A percentile compares a stretch with the other conserved stretches of the same genome.
phyloP scores from a whole-genome alignment of 1,139 yeast genomes.

The Yamadazyma pseudoaaseri region DNA sequence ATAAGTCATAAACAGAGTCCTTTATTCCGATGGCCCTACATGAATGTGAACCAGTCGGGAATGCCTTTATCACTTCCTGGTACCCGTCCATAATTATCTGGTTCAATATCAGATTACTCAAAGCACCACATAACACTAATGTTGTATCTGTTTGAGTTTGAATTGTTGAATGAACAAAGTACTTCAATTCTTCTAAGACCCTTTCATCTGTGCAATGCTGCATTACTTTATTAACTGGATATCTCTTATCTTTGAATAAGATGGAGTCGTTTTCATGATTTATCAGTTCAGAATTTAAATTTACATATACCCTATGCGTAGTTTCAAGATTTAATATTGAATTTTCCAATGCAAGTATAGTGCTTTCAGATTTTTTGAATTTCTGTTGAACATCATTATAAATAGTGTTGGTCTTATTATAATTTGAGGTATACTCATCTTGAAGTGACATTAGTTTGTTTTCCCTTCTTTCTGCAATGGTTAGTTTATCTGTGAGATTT shows the following conservation, averaged over 20 bases:
- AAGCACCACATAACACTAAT: constrained; percentile 12
- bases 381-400: constrained; percentile 17
- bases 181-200: constrained; percentile 10
- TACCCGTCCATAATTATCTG: constrained; percentile 9
- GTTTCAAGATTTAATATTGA: constrained; percentile 50
- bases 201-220: constrained; percentile 1
- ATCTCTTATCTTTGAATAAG: constrained; percentile 8
- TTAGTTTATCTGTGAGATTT: constrained; percentile 7
- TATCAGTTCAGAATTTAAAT: background rate
- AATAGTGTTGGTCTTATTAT: constrained; percentile 7
- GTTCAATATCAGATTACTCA: constrained; percentile 4
- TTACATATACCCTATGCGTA: constrained; percentile 14
- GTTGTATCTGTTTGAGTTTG: constrained; percentile 7
- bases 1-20: constrained; percentile 9
- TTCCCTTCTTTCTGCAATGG: constrained; percentile 12
- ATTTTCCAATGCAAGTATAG: constrained; percentile 47
- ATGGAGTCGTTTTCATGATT: constrained; percentile 1
- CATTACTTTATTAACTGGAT: constrained; percentile 23
- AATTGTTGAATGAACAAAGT: constrained; percentile 8
- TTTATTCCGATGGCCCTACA: constrained; percentile 15
- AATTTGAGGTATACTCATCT: constrained; percentile 7
- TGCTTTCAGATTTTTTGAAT: constrained; percentile 21
- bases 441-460: constrained; percentile 8
- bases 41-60: constrained; percentile 18
- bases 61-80: constrained; percentile 1